These are phyloP conservation scores for Theobroma cacao DNA, from an alignment of 345 rosid species.

Conservation along the genomic window DNA sequence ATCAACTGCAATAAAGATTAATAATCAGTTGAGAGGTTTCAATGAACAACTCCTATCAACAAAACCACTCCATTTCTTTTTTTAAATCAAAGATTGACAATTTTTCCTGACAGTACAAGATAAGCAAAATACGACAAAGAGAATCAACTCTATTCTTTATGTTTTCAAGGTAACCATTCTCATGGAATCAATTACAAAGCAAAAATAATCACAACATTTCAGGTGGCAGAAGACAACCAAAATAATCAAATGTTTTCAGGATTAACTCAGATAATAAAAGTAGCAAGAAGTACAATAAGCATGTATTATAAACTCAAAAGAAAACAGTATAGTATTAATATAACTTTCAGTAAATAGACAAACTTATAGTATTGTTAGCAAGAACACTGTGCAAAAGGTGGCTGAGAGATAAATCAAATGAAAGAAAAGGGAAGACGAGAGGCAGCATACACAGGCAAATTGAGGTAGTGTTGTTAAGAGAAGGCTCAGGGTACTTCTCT, in stretches of 20 bases:
- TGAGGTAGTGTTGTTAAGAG: slow-evolving; percentile 64
- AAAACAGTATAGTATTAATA: not conserved
- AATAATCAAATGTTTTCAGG: not conserved
- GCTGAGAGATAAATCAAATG: not conserved
- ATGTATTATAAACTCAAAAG: not conserved
- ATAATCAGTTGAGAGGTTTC: not conserved
- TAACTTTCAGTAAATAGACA: not conserved
- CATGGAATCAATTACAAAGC: not conserved
- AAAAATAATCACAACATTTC: not conserved
- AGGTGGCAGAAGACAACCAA: not conserved
- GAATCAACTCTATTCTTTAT: not conserved
- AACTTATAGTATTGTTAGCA: not conserved
- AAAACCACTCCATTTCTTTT: not conserved
- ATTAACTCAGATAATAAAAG: not conserved
- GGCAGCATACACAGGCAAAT: slow-evolving; percentile 52
- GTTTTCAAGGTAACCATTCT: not conserved
- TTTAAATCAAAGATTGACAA: not conserved
- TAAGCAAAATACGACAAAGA: not conserved
- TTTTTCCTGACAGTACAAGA: not conserved
- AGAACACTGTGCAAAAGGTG: not conserved
- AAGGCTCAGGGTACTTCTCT: slow-evolving; percentile 77
- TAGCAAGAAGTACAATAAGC: not conserved
- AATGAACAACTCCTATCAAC: not conserved
- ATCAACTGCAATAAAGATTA: not conserved
- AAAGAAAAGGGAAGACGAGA: not conserved